Evolutionary conservation across 208 protist genomes (phyloP).

Genomic region (Wallacemonas rigidus): DNA sequence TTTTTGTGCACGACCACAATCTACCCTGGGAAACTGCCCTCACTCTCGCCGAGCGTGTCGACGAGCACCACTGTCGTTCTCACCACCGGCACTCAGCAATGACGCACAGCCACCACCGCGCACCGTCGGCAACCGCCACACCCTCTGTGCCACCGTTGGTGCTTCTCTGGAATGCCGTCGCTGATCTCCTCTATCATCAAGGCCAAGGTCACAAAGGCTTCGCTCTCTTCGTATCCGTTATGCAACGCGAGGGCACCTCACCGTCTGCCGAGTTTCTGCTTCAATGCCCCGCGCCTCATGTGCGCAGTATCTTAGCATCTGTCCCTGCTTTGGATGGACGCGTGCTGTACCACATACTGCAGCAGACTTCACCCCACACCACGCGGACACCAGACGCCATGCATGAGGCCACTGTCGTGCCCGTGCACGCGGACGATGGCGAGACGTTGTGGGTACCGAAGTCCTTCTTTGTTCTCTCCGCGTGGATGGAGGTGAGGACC

Average conservation of each 20-base stretch:
- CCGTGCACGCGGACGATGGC: background rate
- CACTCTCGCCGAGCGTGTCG: conserved; percentile 19
- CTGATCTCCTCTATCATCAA: conserved; percentile 25
- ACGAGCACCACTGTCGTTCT: background rate
- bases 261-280: conserved; percentile 26
- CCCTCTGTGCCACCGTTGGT: background rate
- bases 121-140: background rate
- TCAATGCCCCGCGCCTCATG: background rate
- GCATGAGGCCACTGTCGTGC: too few species aligned
- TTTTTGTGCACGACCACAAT: conserved; percentile 39
- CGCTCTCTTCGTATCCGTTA: background rate
- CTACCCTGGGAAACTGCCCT: conserved; percentile 48
- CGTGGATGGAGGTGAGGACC: conserved; percentile 2
- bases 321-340: conserved; percentile 3
- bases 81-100: too few species aligned
- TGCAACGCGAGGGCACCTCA: conserved; percentile 14
- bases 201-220: conserved; percentile 8
- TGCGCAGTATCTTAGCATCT: background rate
- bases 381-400: too few species aligned
- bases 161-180: conserved; percentile 27
- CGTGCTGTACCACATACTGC: conserved; percentile 22
- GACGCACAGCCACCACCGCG: background rate
- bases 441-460: background rate
- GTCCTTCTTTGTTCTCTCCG: background rate
- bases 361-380: background rate